These are phyloP conservation scores for Flaveria linearis DNA, from an alignment of 129 eudicot species.

Conservation along the genomic window DNA sequence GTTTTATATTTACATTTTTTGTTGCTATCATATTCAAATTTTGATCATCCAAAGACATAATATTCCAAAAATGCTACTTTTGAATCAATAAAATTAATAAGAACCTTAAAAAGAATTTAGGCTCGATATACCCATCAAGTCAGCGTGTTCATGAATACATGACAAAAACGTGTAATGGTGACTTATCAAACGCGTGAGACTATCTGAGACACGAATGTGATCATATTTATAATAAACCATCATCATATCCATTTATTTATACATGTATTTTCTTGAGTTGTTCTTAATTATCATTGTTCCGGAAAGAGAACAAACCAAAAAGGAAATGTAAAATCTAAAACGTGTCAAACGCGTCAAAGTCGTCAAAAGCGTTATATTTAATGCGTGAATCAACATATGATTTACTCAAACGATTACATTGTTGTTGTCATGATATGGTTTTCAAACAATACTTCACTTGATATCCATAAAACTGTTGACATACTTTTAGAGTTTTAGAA, in stretches of 20 bases:
- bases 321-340: not conserved
- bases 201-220: not conserved
- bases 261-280: not conserved
- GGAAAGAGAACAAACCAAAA: not conserved
- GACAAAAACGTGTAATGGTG: constrained; percentile 11
- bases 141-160: not conserved
- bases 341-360: not conserved
- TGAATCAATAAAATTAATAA: not conserved
- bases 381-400: too few species aligned
- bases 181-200: constrained; percentile 1
- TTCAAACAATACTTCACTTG: not conserved
- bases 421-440: not conserved
- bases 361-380: not conserved
- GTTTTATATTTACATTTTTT: constrained; percentile 3
- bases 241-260: not conserved
- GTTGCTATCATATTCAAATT: constrained; percentile 11
- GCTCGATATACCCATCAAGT: not conserved
- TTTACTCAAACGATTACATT: not conserved
- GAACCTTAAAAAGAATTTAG: not conserved
- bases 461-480: not conserved
- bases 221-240: not conserved
- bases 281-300: not conserved
- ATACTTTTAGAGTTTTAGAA: not conserved
- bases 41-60: constrained; percentile 15
- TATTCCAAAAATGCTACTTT: constrained; percentile 25